Percentiles rank a stretch among this genome's conserved stretches.
These are phyloP conservation scores for Karstenula rhodostoma DNA, from an alignment of 2,329 filamentous ascomycete genomes.

Conservation along the genomic window DNA sequence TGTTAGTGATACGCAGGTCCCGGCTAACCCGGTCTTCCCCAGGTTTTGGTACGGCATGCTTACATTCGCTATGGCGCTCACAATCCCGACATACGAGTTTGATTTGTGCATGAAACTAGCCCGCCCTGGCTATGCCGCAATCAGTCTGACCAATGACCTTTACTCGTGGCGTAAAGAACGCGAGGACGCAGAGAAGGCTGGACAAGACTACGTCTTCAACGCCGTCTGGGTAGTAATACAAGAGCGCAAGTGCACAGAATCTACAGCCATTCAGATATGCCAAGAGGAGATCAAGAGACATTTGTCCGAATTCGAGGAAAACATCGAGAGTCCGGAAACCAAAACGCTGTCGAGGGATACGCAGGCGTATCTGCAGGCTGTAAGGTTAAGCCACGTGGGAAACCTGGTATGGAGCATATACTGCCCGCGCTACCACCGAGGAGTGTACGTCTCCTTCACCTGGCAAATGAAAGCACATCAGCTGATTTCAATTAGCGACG, in stretches of 20 bases:
- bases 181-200: constrained; percentile 34
- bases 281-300: constrained; percentile 32
- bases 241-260: constrained; percentile 38
- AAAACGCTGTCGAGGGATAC: constrained; percentile 29
- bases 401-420: constrained; percentile 49
- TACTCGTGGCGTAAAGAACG: constrained; percentile 50
- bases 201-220: constrained; percentile 47
- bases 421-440: constrained; percentile 44
- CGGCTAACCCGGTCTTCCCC: constrained; percentile 2
- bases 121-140: constrained; percentile 37
- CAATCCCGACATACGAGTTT: constrained; percentile 35
- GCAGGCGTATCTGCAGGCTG: constrained; percentile 39
- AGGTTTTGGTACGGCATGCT: constrained; percentile 46
- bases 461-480: neutral
- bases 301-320: constrained; percentile 25
- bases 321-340: constrained; percentile 24
- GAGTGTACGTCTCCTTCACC: neutral
- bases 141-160: constrained; percentile 51
- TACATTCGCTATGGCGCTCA: constrained; percentile 50
- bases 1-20: constrained; percentile 46
- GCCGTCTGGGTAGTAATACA: constrained; percentile 53
- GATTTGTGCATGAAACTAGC: constrained; percentile 16
- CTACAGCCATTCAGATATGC: constrained; percentile 35
- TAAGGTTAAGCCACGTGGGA: constrained; percentile 42
- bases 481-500: neutral